These are phyloP conservation scores for Entomophthora muscae DNA, from an alignment of 371 early-diverging fungal genomes.

Conservation along the genomic window DNA sequence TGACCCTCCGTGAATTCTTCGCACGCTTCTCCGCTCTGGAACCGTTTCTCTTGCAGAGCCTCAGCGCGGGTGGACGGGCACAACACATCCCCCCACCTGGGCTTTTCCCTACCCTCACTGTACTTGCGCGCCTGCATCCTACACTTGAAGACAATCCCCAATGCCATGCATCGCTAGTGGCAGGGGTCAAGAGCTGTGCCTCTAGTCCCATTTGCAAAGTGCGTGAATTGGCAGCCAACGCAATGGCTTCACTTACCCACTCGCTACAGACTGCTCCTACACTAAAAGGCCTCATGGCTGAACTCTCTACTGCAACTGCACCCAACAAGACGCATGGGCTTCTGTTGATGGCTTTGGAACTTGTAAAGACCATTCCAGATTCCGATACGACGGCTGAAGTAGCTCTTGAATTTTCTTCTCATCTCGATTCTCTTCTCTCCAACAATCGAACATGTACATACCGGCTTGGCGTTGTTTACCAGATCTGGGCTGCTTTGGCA, in stretches of 20 bases:
- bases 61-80: constrained; percentile 12
- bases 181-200: not conserved
- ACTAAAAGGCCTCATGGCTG: not conserved
- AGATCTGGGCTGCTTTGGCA: not conserved
- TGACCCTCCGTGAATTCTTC: constrained; percentile 81
- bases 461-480: not conserved
- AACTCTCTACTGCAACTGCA: not conserved
- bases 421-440: not conserved
- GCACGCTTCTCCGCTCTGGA: constrained; percentile 62
- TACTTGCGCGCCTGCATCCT: constrained; percentile 61
- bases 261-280: not conserved
- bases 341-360: not conserved
- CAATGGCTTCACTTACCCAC: not conserved
- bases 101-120: constrained; percentile 53
- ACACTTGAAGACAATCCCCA: constrained; percentile 22
- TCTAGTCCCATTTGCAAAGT: not conserved
- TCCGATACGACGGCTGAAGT: not conserved
- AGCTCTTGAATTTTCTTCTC: not conserved
- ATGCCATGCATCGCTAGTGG: not conserved
- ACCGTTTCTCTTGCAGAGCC: constrained; percentile 48
- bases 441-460: not conserved
- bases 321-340: not conserved
- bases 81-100: constrained; percentile 25
- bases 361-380: not conserved
- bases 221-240: not conserved